These are phyloP conservation scores for Phragmites australis DNA, from an alignment of 176 grass and related monocot species.

Conservation along the genomic window DNA sequence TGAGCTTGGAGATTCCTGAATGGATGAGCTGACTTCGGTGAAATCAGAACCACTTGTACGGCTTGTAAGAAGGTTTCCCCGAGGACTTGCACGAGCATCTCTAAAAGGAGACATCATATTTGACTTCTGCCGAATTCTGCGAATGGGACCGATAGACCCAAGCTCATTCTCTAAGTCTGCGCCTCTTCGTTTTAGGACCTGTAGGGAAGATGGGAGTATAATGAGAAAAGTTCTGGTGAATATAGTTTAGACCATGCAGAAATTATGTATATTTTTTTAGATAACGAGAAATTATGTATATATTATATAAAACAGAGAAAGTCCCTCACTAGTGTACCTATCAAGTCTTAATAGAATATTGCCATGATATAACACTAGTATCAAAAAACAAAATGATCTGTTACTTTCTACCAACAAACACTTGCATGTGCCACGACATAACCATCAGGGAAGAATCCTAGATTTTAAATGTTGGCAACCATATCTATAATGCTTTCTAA, in stretches of 20 bases:
- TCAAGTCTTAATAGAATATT: neutral
- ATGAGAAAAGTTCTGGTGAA: conserved; percentile 15
- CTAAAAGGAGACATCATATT: conserved; percentile 56
- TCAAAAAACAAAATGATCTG: neutral
- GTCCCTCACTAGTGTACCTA: neutral
- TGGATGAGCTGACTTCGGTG: conserved; percentile 33
- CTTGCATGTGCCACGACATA: conserved; percentile 2
- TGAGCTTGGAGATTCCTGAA: conserved; percentile 40
- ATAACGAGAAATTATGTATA: neutral
- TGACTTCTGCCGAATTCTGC: conserved; percentile 85
- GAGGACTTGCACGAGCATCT: conserved; percentile 34
- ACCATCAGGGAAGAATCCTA: neutral
- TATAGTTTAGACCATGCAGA: conserved; percentile 14
- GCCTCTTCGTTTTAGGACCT: conserved; percentile 76
- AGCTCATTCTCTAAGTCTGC: conserved; percentile 59
- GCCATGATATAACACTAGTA: neutral
- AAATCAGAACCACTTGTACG: conserved; percentile 40
- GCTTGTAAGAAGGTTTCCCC: conserved; percentile 52
- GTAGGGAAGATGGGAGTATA: conserved; percentile 10
- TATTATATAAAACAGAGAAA: neutral
- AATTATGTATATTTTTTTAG: neutral
- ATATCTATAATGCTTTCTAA: neutral
- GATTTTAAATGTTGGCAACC: conserved; percentile 7
- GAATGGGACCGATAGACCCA: conserved; percentile 70
- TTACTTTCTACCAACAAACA: neutral